These are phyloP conservation scores for Cryptosporidium tyzzeri DNA, from an alignment of 169 alveolate species.

Conservation along the genomic window DNA sequence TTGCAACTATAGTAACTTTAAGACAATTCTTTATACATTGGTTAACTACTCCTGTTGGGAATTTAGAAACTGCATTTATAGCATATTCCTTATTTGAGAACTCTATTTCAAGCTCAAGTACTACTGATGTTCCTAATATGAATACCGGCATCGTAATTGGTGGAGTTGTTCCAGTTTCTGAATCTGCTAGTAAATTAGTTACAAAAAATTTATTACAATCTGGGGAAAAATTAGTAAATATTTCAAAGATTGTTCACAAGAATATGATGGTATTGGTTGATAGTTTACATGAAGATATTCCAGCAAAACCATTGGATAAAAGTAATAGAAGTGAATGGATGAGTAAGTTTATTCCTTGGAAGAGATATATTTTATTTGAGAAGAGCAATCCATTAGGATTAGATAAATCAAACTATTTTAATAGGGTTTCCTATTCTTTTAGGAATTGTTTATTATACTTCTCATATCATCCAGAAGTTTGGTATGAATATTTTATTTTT, in stretches of 20 bases:
- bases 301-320: conserved; percentile 65
- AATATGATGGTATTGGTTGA: conserved; percentile 32
- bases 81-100: conserved; percentile 70
- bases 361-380: conserved; percentile 40
- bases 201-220: conserved; percentile 58
- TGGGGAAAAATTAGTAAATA: conserved; percentile 61
- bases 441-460: conserved; percentile 66
- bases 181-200: conserved; percentile 52
- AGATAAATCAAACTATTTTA: conserved; percentile 39
- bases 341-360: conserved; percentile 59
- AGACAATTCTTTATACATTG: conserved; percentile 66
- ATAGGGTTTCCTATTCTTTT: conserved; percentile 58
- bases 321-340: conserved; percentile 44
- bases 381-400: conserved; percentile 50
- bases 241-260: conserved; percentile 56
- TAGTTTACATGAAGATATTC: conserved; percentile 33
- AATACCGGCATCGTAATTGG: not conserved
- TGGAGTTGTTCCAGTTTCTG: conserved; percentile 28
- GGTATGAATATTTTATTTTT: conserved; percentile 73
- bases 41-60: conserved; percentile 69
- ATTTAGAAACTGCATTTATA: conserved; percentile 73
- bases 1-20: conserved; percentile 64
- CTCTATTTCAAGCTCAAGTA: conserved; percentile 39
- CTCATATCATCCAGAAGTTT: conserved; percentile 66
- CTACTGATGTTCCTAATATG: not conserved